Percentiles rank a stretch among this genome's conserved stretches.
Conservation (phyloP, 2,329 filamentous ascomycete species). For the Colletotrichum paranaense region DNA sequence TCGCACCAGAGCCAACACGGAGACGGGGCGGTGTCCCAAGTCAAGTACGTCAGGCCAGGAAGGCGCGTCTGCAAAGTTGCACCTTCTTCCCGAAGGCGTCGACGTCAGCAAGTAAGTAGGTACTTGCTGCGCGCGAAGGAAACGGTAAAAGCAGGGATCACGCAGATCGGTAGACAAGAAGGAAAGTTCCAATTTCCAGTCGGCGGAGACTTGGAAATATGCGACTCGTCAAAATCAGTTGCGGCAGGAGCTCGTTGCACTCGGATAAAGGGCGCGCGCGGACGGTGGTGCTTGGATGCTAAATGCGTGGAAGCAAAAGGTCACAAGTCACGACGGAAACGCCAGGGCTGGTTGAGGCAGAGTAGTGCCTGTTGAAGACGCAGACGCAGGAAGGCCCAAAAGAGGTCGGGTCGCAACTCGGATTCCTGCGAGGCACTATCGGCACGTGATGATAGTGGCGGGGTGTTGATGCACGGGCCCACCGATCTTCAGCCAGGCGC, state of each 20-base stretch:
- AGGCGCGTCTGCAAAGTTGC: slow-evolving; percentile 14
- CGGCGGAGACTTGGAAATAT: slow-evolving; percentile 20
- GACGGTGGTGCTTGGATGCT: slow-evolving; percentile 23
- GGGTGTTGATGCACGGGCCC: not conserved
- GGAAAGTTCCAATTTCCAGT: slow-evolving; percentile 17
- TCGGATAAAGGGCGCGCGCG: slow-evolving; percentile 13
- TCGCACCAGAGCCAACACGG: not conserved
- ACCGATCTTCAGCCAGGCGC: not conserved
- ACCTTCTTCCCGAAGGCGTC: slow-evolving; percentile 8
- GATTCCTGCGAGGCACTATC: not conserved
- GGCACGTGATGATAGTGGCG: slow-evolving; percentile 27
- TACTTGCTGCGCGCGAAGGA: slow-evolving; percentile 21
- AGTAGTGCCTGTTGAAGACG: slow-evolving; percentile 3
- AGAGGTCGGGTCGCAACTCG: slow-evolving; percentile 27
- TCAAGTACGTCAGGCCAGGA: slow-evolving; percentile 23
- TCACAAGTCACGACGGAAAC: slow-evolving; percentile 15
- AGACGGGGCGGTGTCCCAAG: slow-evolving; percentile 5
- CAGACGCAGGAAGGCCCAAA: slow-evolving; percentile 19
- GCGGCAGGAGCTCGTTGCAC: slow-evolving; percentile 25
- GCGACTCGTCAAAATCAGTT: slow-evolving; percentile 16
- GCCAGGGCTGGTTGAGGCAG: slow-evolving; percentile 6
- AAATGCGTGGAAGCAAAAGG: slow-evolving; percentile 11
- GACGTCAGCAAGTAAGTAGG: slow-evolving; percentile 23
- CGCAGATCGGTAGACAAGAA: slow-evolving; percentile 18
- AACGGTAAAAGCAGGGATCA: slow-evolving; percentile 17